phyloP scores from a whole-genome alignment of 2,329 filamentous ascomycete species.

The Cadophora luteo-olivacea region DNA sequence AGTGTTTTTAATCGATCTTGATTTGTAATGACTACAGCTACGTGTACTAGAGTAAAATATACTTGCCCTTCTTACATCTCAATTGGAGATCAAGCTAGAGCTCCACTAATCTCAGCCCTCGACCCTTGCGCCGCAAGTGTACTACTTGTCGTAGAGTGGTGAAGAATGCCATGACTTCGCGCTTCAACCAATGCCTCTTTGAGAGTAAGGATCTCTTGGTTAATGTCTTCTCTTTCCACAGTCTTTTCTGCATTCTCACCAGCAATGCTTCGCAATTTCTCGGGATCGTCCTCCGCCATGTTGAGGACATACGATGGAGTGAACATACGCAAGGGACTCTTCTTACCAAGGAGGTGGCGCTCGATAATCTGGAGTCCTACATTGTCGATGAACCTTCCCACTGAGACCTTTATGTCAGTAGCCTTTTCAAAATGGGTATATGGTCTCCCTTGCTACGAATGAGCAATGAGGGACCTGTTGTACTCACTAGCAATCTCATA shows the following conservation, averaged over 20 bases:
- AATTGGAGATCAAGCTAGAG: background rate
- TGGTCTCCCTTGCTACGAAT: too few species aligned
- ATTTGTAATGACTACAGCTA: background rate
- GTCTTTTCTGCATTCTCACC: constrained; percentile 18
- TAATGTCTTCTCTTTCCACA: background rate
- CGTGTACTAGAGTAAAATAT: background rate
- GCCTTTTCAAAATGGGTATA: too few species aligned
- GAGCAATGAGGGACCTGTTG: background rate
- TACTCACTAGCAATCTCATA: constrained; percentile 23
- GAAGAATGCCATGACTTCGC: background rate
- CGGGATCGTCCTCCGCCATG: constrained; percentile 17
- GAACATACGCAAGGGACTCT: constrained; percentile 28
- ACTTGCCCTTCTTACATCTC: background rate
- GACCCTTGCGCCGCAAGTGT: background rate
- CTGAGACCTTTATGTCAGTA: constrained; percentile 1
- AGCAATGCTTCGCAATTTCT: constrained; percentile 18
- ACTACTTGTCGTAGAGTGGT: background rate
- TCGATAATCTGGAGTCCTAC: constrained; percentile 32
- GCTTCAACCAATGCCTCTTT: constrained; percentile 7
- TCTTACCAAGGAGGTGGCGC: constrained; percentile 29
- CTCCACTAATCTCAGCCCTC: background rate
- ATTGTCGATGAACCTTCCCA: constrained; percentile 33
- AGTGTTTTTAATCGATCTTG: background rate
- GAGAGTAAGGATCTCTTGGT: background rate
- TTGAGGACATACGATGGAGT: constrained; percentile 27